phyloP scores from a whole-genome alignment of 2,329 filamentous ascomycete species.

The Dryadomyces quercivorus region DNA sequence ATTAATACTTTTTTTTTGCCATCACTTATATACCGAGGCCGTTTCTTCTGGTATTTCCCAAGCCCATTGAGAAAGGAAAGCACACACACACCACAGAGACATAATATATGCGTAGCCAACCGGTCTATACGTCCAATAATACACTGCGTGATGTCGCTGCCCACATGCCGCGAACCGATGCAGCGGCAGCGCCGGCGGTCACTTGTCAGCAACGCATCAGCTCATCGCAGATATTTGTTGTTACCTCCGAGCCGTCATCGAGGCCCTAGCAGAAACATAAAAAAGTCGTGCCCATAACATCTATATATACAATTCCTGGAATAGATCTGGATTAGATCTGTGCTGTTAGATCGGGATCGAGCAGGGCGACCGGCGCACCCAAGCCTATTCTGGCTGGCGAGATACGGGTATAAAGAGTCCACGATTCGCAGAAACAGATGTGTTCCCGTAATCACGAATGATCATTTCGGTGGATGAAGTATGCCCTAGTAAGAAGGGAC shows the following conservation, averaged over 20 bases:
- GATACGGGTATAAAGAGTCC: not conserved
- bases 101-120: not conserved
- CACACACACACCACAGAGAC: not conserved
- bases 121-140: conserved; percentile 1
- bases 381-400: not conserved
- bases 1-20: not conserved
- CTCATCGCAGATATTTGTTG: not conserved
- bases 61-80: not conserved
- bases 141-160: not conserved
- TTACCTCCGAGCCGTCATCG: not conserved
- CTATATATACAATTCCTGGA: conserved; percentile 3
- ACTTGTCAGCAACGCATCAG: not conserved
- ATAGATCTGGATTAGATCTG: not conserved
- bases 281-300: not conserved
- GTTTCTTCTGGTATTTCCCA: not conserved
- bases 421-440: not conserved
- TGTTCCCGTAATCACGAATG: not conserved
- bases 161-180: not conserved
- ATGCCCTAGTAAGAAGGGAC: conserved; percentile 30
- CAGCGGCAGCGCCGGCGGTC: not conserved
- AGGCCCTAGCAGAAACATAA: not conserved
- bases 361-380: not conserved
- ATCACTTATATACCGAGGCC: not conserved
- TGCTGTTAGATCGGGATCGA: not conserved
- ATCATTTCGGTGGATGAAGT: conserved; percentile 34